Evolutionary conservation across 306 rosid species (phyloP), one percentile per base, ranked within the genome.

Genomic region (Arachis stenosperma): DNA sequence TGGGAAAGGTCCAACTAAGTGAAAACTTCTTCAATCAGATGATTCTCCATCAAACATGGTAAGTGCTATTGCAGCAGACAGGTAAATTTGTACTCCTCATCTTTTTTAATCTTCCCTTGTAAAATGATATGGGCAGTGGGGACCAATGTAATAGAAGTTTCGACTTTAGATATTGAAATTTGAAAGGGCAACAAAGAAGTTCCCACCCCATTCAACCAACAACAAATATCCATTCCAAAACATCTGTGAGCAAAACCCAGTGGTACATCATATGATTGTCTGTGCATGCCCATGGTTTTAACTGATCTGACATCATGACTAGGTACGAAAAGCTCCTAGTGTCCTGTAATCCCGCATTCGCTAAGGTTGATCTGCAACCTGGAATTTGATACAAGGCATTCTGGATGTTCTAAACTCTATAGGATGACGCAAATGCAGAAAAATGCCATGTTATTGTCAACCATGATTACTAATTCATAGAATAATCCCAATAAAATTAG

Each of bases 301-400:
- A 83, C 65, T 67, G 83, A 78, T 75, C 81, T 56, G 83, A 82
- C 69, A 75, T 65, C 75, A 70, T 76, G 72, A 86, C 72, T 71
- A 79, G 81, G 79, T 69, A 81, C 77, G 74, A 71, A 84, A 50
- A 51, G 77, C 78, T 74, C 82, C 82, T 70, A 75, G 37, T 67
- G 58, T 66, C 82, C 88, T 76, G 74, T 70, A 78, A 82, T 75
- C 84, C 79, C 70, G 89, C 89, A 74, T 76, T 64, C 65, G 81
- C 67, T 68, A 78, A 79, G 88, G 84, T 74, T 85, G 82, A 81
- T 81, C 96, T 73, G 89, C 89, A 87, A 82, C 97, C 85, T 75
- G 88, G 90, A 86, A 88, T 84, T 84, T 79, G 73, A 84, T 82
- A 74, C 86, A 84, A 85, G 84, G 88, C 84, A 86, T 82, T 78